phyloP scores from a whole-genome alignment of 148 eudicot species.

The Spergularia bocconei region DNA sequence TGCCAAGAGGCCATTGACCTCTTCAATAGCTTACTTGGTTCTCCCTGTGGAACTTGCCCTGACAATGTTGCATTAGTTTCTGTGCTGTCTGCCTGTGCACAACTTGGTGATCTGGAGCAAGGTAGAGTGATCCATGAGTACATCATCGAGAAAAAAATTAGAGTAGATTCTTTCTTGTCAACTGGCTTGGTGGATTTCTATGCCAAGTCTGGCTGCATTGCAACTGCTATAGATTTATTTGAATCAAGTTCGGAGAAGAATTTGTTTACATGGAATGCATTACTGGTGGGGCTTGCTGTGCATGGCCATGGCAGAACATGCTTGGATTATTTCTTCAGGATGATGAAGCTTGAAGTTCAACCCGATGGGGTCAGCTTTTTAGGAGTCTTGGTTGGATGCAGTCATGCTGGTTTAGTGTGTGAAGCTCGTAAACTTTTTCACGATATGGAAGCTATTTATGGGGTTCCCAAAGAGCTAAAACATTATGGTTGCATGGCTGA shows the following conservation, averaged over 20 bases:
- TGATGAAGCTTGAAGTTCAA: conserved; percentile 43
- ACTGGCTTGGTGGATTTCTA: conserved; percentile 74
- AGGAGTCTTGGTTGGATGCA: conserved; percentile 72
- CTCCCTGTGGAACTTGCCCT: conserved; percentile 29
- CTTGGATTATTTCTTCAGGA: conserved; percentile 58
- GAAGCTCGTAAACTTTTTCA: conserved; percentile 55
- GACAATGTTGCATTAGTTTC: conserved; percentile 69
- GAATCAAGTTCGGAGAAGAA: conserved; percentile 45
- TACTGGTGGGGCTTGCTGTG: conserved; percentile 72
- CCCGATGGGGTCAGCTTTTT: conserved; percentile 80
- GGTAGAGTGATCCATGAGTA: conserved; percentile 49
- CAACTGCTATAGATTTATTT: conserved; percentile 47
- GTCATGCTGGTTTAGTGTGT: conserved; percentile 64
- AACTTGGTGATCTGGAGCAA: conserved; percentile 63
- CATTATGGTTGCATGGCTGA: conserved; percentile 93
- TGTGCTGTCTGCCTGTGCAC: conserved; percentile 75
- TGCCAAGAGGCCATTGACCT: conserved; percentile 57
- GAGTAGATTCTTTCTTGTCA: conserved; percentile 40
- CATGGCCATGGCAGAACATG: conserved; percentile 56
- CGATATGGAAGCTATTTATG: conserved; percentile 53
- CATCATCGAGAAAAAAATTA: conserved; percentile 33
- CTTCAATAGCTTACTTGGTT: conserved; percentile 47
- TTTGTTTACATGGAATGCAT: conserved; percentile 75
- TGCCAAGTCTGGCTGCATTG: conserved; percentile 71
- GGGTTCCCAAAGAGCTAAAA: conserved; percentile 63